phyloP scores from a whole-genome alignment of 352 stramenopile species.

The Aphanomyces cochlioides region DNA sequence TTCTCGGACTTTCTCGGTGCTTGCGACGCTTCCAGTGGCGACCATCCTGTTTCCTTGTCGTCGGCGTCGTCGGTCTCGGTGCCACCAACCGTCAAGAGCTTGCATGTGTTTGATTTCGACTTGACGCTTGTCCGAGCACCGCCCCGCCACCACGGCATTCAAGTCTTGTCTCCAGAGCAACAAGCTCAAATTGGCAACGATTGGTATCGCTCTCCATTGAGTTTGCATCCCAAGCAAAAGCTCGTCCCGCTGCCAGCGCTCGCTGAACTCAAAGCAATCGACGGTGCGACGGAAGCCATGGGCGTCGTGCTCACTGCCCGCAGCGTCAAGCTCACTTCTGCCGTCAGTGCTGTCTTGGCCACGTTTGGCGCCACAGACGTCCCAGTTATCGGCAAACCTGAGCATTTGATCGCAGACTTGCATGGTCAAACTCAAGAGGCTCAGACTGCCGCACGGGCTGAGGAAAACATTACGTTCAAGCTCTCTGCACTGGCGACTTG shows the following conservation, averaged over 20 bases:
- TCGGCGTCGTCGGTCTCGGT: neutral
- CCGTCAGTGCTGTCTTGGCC: neutral
- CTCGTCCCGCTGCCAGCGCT: slow-evolving; percentile 17
- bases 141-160: slow-evolving; percentile 6
- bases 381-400: slow-evolving; percentile 4
- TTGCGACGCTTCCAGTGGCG: neutral
- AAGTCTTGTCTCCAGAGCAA: neutral
- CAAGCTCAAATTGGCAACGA: neutral
- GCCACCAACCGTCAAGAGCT: neutral
- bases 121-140: slow-evolving; percentile 17
- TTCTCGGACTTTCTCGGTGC: neutral
- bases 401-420: neutral
- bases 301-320: slow-evolving; percentile 17
- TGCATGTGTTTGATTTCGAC: slow-evolving; percentile 26
- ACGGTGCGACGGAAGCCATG: neutral
- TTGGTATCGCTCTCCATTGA: slow-evolving; percentile 22
- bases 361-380: neutral
- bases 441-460: neutral
- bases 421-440: neutral
- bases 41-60: neutral
- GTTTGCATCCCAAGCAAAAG: slow-evolving; percentile 11
- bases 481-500: neutral
- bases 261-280: neutral
- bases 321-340: neutral
- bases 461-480: slow-evolving; percentile 15